Conservation (phyloP, 441 rosid genomes). For the Jatropha multifida region DNA sequence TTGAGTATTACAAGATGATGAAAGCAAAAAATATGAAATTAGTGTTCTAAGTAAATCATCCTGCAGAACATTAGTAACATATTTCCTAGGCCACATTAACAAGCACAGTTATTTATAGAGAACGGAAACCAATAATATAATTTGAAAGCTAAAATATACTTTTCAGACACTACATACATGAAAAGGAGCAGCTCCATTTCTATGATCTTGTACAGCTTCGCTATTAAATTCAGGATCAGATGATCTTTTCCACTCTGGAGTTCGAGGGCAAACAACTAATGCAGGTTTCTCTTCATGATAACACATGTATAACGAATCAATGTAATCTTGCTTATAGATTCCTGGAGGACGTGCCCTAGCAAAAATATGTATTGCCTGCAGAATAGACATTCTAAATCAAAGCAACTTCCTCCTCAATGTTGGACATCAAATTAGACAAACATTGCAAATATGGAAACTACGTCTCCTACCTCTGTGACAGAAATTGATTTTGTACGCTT, state of each 20-base stretch:
- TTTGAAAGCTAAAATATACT: conserved; percentile 17
- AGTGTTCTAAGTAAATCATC: neutral
- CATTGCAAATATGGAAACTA: neutral
- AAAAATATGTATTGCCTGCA: conserved; percentile 73
- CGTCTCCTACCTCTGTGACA: conserved; percentile 61
- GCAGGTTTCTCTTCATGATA: conserved; percentile 88
- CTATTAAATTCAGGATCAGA: conserved; percentile 77
- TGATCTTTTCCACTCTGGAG: conserved; percentile 93
- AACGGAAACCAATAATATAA: conserved; percentile 1
- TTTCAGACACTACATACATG: conserved; percentile 43
- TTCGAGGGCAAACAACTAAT: conserved; percentile 58
- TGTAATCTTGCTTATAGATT: conserved; percentile 79
- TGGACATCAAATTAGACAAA: neutral
- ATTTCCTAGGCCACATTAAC: neutral
- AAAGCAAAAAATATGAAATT: neutral
- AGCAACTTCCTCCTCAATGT: conserved; percentile 14
- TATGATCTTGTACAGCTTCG: conserved; percentile 74
- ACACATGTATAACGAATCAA: conserved; percentile 66
- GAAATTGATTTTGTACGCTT: conserved; percentile 76
- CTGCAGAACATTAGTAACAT: neutral
- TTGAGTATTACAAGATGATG: conserved; percentile 3
- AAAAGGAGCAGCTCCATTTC: conserved; percentile 55
- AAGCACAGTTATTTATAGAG: neutral
- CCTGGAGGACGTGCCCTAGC: conserved; percentile 92
- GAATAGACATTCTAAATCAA: conserved; percentile 16